Evolutionary conservation across 495 filamentous ascomycete genomes (phyloP), one percentile per base, ranked within the genome.

Genomic region (Xylaria venustula): DNA sequence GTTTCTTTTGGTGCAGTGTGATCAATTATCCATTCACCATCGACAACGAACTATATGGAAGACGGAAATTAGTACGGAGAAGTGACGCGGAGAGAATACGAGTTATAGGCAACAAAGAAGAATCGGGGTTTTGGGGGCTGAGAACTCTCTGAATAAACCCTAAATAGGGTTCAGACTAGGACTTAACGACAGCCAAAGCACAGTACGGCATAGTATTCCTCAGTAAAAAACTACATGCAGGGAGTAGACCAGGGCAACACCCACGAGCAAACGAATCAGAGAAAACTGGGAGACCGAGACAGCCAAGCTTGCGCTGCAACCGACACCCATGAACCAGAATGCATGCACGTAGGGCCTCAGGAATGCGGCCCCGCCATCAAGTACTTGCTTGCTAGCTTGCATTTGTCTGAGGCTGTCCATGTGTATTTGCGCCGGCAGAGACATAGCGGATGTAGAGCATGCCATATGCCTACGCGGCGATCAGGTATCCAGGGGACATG

Each of bases 11-110:
- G 90, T 22, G 85, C 87, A 51, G 85, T 83, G 65, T 85, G 86
- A 71, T 97, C 90, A 63, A 86, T 90, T 22, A 83, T 85, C 94
- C 94, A 98, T 60, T 78, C 82, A 44, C 85, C 87, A 83, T 98
- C 92, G 46, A 95, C 93, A 64, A 98, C 89, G 75, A 96, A 98
- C 91, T 96, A 70, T 53, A 65, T 9, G 20, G 7, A 19, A 58
- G 58, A 58, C 19, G 3, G 54, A 1, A 5, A 53, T 71, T 41
- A 69, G 69, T 50, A 51, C 32, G 26, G 44, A 20, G 30, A 41
- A 26, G 15, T 23, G 34, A 37, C 19, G 26, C 32, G 46, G 36
- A 19, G 20, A 51, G 25, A 25, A 32, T 20, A 20, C 12, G 19
- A 23, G 7, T 32, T 32, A 32, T 23, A 23, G 11, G 25, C 19